Percentiles rank a stretch among this genome's conserved stretches.
These are phyloP conservation scores for Passalora sequoiae DNA, from an alignment of 2,329 filamentous ascomycete species.

Conservation along the genomic window DNA sequence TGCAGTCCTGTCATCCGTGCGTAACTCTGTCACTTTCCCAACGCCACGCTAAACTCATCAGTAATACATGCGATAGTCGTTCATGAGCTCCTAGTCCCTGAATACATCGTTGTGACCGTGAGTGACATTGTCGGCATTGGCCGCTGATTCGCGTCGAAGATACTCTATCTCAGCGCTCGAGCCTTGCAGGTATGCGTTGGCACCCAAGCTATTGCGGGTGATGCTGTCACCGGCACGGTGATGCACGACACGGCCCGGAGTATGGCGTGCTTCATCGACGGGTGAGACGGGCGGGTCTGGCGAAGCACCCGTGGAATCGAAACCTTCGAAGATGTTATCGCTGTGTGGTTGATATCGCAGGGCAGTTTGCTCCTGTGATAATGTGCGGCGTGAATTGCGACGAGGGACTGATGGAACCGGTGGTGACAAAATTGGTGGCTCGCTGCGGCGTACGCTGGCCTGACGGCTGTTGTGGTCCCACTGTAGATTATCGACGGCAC, in stretches of 20 bases:
- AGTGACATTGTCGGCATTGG: not conserved
- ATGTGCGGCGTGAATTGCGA: slow-evolving; percentile 24
- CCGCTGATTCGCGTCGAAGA: slow-evolving; percentile 1
- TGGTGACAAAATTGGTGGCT: not conserved
- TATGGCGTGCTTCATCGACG: slow-evolving; percentile 1
- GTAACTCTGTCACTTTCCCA: not conserved
- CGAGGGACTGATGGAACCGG: slow-evolving; percentile 22
- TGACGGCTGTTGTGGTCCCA: slow-evolving; percentile 23
- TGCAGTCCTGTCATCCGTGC: not conserved
- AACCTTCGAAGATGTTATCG: slow-evolving; percentile 23
- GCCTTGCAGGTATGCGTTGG: slow-evolving; percentile 24
- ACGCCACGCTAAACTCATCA: slow-evolving; percentile 3
- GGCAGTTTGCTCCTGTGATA: slow-evolving; percentile 18
- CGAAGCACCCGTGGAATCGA: slow-evolving; percentile 20
- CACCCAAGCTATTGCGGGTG: slow-evolving; percentile 28
- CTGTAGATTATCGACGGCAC: slow-evolving; percentile 25
- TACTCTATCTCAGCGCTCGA: slow-evolving; percentile 11
- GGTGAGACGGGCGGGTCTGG: slow-evolving; percentile 8
- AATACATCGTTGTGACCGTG: not conserved
- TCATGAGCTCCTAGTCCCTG: slow-evolving; percentile 5
- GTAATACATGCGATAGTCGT: not conserved
- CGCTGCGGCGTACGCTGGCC: slow-evolving; percentile 5
- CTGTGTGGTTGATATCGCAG: slow-evolving; percentile 8
- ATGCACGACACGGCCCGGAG: slow-evolving; percentile 18
- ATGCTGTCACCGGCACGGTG: slow-evolving; percentile 30